Conservation (phyloP, 179 eudicot species). For the Silene coronaria region DNA sequence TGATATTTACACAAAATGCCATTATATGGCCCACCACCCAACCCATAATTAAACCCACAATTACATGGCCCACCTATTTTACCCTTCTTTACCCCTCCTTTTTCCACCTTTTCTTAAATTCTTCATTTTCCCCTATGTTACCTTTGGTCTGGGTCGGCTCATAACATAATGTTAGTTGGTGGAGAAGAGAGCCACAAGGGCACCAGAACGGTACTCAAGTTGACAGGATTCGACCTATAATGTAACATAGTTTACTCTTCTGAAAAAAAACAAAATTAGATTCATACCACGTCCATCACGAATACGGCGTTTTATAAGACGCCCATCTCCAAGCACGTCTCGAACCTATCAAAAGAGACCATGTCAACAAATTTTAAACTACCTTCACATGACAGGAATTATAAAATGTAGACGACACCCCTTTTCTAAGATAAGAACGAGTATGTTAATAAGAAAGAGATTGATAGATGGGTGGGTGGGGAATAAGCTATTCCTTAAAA, state of each 20-base stretch:
- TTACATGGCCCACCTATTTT: no score
- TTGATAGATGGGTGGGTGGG: background rate
- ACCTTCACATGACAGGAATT: background rate
- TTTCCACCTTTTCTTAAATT: no score
- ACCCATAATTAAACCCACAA: no score
- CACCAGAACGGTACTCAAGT: background rate
- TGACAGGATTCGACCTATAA: background rate
- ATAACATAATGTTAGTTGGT: background rate
- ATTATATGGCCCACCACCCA: no score
- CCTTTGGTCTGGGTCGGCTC: no score
- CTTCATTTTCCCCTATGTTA: no score
- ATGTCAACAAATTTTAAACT: background rate
- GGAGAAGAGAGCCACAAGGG: background rate
- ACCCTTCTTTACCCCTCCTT: no score
- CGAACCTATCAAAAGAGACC: conserved; percentile 54
- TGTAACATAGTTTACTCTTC: background rate
- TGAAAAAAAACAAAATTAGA: background rate
- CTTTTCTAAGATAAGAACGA: background rate
- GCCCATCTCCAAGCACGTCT: conserved; percentile 98
- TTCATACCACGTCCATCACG: conserved; percentile 84
- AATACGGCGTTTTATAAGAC: conserved; percentile 89
- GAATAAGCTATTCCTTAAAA: background rate
- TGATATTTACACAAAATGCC: no score
- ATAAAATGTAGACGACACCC: background rate
- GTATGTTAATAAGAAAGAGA: background rate